Base-by-base conservation (phyloP, 1,284 basidiomycete species). In the Phellopilus nigrolimitatus region DNA sequence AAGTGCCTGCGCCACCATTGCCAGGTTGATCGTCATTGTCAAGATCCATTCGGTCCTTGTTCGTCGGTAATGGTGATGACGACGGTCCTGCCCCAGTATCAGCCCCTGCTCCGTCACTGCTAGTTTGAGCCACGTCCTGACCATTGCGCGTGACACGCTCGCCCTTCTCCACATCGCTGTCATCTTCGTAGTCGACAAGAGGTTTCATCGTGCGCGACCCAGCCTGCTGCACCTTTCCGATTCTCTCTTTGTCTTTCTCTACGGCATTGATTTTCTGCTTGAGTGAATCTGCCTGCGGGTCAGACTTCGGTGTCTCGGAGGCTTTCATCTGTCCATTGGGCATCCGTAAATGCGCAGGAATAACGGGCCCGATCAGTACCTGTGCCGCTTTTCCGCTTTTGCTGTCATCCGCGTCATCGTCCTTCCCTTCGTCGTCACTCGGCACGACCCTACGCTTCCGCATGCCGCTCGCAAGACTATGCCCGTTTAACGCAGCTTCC, bases 311-410 rank as follows among this genome's bases (percentile, higher is more conserved):
- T 45, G 19, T 56, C 24, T 13, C 51, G 28, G 2, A 52, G 19
- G 15, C 17, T 50, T 67, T 66, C 24, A 56, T 44, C 49, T 63
- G 57, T 22, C 61, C 54, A 55, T 60, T 37, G 19, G 55, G 30
- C 3, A 54, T 41, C 21, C 63, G 58, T 8, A 54, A 21, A 12
- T 72, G 66, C 1, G 76, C 71, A 27, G 86, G 84, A 30, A 84
- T 68, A 30, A 75, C 62, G 15, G 85, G 85, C 1, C 84, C 84
- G 57, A 86, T 84, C 60, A 86, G 83, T 3, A 75, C 71, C 31
- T 61, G 64, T 5, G 70, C 62, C 21, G 76, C 68, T 62, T 75
- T 61, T 47, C 57, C 42, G 12, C 34, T 74, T 48, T 73, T 68
- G 22, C 75, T 76, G 39, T 56, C n/a, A n/a, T 24, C 13, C 33